A percentile compares a stretch with the other conserved stretches of the same genome.
Evolutionary conservation across 805 yeast genomes (phyloP).

Genomic region (Myxozyma monticola): DNA sequence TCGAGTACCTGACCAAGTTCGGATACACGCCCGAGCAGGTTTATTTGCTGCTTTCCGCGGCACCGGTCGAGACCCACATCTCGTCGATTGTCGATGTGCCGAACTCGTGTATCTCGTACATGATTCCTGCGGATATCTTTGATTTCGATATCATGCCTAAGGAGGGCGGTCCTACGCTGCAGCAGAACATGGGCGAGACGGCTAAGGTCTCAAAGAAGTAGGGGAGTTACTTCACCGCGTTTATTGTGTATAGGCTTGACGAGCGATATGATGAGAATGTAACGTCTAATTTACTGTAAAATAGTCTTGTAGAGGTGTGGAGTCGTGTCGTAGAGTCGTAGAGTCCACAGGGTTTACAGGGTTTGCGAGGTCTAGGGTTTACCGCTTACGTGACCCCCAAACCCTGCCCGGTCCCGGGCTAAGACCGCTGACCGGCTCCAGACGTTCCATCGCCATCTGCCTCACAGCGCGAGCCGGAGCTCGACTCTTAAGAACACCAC

Average conservation of each 20-base stretch:
- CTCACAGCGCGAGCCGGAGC: no score
- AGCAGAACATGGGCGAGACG: conserved; percentile 26
- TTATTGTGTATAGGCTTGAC: no score
- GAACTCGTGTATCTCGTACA: conserved; percentile 52
- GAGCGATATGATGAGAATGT: no score
- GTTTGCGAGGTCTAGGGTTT: no score
- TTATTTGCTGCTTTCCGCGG: conserved; percentile 47
- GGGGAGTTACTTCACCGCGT: not conserved
- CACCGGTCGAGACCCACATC: conserved; percentile 54
- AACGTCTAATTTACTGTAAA: no score
- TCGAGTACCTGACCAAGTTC: conserved; percentile 50
- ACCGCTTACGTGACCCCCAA: no score
- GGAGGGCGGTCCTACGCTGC: conserved; percentile 28
- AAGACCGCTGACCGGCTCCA: not conserved
- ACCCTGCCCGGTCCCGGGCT: not conserved
- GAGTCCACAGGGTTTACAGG: no score
- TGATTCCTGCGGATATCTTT: conserved; percentile 54
- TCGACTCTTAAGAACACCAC: no score
- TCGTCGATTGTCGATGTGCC: conserved; percentile 57
- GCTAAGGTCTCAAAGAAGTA: conserved; percentile 15
- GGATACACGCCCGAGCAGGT: conserved; percentile 56
- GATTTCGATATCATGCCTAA: conserved; percentile 45
- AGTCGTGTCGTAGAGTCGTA: no score
- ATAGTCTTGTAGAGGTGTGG: no score
- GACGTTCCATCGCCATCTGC: conserved; percentile 20